A percentile compares a stretch with the other conserved stretches of the same genome.
phyloP scores from a whole-genome alignment of 1,139 yeast species.

The Kodamaea fungicola region DNA sequence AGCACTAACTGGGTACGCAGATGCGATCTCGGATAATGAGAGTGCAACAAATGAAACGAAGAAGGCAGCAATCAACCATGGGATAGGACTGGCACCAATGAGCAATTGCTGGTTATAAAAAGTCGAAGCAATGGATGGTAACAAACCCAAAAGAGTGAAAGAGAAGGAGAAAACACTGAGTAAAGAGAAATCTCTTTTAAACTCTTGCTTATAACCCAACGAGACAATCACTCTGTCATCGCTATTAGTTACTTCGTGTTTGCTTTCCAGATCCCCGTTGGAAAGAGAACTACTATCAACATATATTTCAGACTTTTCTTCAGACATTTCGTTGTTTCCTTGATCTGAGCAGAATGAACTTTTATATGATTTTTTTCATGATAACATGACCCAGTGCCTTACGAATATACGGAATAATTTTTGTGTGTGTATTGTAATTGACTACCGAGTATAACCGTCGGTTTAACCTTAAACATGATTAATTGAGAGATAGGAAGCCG shows the following conservation, averaged over 20 bases:
- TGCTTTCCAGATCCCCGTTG: not conserved
- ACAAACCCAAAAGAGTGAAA: constrained; percentile 67
- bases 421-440: too few relatives aligned
- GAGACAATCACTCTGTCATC: constrained; percentile 58
- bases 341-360: too few relatives aligned
- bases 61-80: constrained; percentile 49
- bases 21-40: constrained; percentile 45
- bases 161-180: constrained; percentile 65
- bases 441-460: too few relatives aligned
- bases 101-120: constrained; percentile 51
- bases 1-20: constrained; percentile 46
- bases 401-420: too few relatives aligned
- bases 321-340: too few relatives aligned
- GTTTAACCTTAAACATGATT: too few relatives aligned
- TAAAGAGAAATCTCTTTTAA: constrained; percentile 62
- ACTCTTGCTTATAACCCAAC: constrained; percentile 70
- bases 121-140: constrained; percentile 66
- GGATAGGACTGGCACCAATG: constrained; percentile 52
- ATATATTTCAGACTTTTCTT: too few relatives aligned
- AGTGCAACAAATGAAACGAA: constrained; percentile 50
- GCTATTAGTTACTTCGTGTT: constrained; percentile 10
- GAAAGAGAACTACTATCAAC: too few relatives aligned
- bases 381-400: too few relatives aligned
- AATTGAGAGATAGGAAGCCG: too few relatives aligned
- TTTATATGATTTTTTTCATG: too few relatives aligned